Conservation (phyloP, 139 green algal genomes). For the Closterium sp. region DNA sequence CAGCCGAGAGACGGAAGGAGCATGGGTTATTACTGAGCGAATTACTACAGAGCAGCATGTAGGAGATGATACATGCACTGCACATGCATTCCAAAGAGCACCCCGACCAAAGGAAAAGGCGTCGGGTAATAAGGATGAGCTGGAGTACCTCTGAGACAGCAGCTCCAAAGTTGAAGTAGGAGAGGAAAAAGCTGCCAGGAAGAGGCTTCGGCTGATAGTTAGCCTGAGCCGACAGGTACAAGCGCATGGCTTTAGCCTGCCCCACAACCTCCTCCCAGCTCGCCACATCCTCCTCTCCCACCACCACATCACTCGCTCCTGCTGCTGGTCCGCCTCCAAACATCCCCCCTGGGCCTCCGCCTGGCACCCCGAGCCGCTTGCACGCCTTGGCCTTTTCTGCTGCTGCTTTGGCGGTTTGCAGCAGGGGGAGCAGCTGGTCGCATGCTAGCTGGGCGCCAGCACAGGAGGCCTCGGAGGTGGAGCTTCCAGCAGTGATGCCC, state of each 20-base stretch:
- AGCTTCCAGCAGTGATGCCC: conserved; percentile 13
- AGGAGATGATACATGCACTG: too few species aligned
- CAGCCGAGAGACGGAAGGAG: too few species aligned
- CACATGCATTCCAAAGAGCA: too few species aligned
- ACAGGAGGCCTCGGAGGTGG: conserved; percentile 12
- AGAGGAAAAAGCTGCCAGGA: conserved; percentile 76
- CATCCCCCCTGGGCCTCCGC: background rate
- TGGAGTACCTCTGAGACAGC: conserved; percentile 70
- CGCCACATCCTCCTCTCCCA: background rate
- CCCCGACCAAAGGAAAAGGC: too few species aligned
- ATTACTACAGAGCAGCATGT: too few species aligned
- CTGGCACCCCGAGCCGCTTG: conserved; percentile 66
- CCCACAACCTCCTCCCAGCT: conserved; percentile 22
- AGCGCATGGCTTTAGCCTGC: conserved; percentile 73
- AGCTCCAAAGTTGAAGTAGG: conserved; percentile 84
- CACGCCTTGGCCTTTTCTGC: conserved; percentile 75
- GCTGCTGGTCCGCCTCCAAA: background rate
- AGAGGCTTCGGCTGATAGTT: conserved; percentile 78
- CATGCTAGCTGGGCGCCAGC: background rate
- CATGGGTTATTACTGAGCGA: too few species aligned
- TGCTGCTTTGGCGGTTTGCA: conserved; percentile 65
- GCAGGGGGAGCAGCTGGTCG: background rate
- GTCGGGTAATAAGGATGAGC: too few species aligned
- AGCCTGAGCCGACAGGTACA: conserved; percentile 87
- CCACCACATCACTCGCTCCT: background rate